Evolutionary conservation across 2,329 filamentous ascomycete genomes (phyloP).

Genomic region (Colletotrichum endophyticum): DNA sequence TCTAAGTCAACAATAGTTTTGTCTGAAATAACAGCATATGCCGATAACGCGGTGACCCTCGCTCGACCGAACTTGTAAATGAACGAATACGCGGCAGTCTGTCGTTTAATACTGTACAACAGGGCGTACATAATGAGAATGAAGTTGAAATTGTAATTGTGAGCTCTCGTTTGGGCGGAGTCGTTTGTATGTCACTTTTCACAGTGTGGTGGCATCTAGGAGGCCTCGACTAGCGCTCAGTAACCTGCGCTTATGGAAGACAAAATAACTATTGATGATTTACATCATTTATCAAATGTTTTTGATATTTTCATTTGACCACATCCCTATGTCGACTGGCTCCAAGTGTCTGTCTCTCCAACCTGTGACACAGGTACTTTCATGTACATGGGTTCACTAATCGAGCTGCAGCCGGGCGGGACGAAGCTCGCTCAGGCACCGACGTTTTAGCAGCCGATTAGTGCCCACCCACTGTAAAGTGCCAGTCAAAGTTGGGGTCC

Average conservation of each 20-base stretch:
- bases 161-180: background rate
- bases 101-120: background rate
- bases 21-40: background rate
- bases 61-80: background rate
- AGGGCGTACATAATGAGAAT: background rate
- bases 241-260: background rate
- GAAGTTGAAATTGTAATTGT: background rate
- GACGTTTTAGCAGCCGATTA: background rate
- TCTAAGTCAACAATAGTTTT: conserved; percentile 24
- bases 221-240: rapidly evolving
- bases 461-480: background rate
- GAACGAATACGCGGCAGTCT: background rate
- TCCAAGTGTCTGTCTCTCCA: background rate
- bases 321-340: background rate
- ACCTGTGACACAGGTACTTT: background rate
- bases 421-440: background rate
- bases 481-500: background rate
- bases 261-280: background rate
- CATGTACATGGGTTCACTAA: background rate
- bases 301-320: background rate
- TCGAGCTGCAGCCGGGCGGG: background rate
- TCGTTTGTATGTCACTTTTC: background rate
- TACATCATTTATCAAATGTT: rapidly evolving
- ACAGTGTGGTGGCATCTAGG: background rate
- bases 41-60: background rate